A percentile compares a stretch with the other conserved stretches of the same genome.
These are phyloP conservation scores for Tripterygium wilfordii DNA, from an alignment of 177 flowering plant species.

Conservation along the genomic window DNA sequence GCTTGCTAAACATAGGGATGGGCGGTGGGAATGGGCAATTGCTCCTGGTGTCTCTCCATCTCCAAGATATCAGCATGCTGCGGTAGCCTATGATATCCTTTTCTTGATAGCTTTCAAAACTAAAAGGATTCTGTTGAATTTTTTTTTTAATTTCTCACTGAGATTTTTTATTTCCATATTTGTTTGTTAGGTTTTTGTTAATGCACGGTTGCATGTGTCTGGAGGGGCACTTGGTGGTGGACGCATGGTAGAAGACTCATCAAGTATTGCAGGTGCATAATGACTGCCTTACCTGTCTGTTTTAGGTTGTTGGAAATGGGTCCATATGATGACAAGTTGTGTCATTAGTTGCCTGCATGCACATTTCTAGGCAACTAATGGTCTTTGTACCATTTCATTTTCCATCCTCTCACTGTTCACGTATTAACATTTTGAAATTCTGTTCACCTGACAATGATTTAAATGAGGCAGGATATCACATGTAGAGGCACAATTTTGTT, in stretches of 20 bases:
- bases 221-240: conserved; percentile 99
- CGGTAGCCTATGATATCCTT: conserved; percentile 46
- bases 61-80: conserved; percentile 99
- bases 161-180: neutral
- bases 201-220: conserved; percentile 98
- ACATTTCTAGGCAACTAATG: too few species aligned
- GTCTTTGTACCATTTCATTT: too few species aligned
- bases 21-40: conserved; percentile 99
- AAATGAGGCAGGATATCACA: too few species aligned
- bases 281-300: neutral
- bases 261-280: conserved; percentile 89
- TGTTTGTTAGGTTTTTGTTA: conserved; percentile 83
- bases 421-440: too few species aligned
- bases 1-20: conserved; percentile 98
- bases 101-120: neutral
- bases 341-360: too few species aligned
- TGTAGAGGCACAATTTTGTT: too few species aligned
- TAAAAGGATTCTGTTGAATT: neutral
- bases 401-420: too few species aligned
- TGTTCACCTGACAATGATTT: too few species aligned
- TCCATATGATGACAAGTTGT: too few species aligned
- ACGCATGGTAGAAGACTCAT: conserved; percentile 98
- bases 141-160: neutral
- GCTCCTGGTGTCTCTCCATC: conserved; percentile 99
- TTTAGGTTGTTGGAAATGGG: too few species aligned